Evolutionary conservation across 768 basidiomycete species (phyloP).

Genomic region (Psilocybe cubensis): DNA sequence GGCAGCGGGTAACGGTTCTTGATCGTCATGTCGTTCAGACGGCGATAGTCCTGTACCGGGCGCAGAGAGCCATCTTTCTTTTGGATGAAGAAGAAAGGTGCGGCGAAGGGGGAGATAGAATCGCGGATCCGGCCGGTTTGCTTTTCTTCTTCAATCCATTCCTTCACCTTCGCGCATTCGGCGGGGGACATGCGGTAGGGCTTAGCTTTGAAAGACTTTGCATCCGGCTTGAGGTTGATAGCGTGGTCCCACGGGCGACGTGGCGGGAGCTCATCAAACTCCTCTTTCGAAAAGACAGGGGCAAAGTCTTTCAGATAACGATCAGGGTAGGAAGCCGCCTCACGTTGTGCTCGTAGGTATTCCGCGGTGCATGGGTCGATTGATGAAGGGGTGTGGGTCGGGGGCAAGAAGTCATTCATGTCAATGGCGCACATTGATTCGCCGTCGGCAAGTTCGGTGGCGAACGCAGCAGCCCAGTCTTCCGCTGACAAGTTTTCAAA

Average conservation of each 20-base stretch:
- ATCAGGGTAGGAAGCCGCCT: slow-evolving; percentile 4
- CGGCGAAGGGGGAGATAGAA: slow-evolving; percentile 12
- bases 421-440: neutral
- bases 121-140: slow-evolving; percentile 2
- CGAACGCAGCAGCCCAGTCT: neutral
- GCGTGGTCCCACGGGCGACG: slow-evolving; percentile 10
- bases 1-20: slow-evolving; percentile 38
- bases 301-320: slow-evolving; percentile 12
- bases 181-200: neutral
- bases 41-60: no score
- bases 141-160: slow-evolving; percentile 28
- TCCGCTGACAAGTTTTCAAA: neutral
- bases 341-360: neutral
- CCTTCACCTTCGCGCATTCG: slow-evolving; percentile 26
- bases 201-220: neutral
- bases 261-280: slow-evolving; percentile 3
- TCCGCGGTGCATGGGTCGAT: neutral
- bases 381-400: neutral
- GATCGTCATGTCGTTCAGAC: slow-evolving; percentile 35
- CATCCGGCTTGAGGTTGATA: slow-evolving; percentile 10
- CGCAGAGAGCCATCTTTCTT: no score
- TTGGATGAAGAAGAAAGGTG: slow-evolving; percentile 15
- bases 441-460: neutral
- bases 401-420: neutral
- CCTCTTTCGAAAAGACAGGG: slow-evolving; percentile 1